A percentile compares a stretch with the other conserved stretches of the same genome.
phyloP scores from a whole-genome alignment of 169 alveolate species.

The Cryptosporidium baileyi region DNA sequence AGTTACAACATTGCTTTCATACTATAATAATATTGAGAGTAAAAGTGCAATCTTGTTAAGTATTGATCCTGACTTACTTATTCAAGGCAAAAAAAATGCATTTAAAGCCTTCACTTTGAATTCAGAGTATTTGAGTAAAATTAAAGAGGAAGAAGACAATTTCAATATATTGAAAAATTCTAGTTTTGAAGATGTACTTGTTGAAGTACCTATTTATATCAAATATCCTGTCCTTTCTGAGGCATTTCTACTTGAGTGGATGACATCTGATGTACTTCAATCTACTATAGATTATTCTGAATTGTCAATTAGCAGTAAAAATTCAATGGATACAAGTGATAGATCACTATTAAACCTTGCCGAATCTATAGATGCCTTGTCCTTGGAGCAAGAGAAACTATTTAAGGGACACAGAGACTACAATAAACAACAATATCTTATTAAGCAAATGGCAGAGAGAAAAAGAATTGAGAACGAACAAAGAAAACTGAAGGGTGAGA shows the following conservation, averaged over 20 bases:
- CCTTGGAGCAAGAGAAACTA: slow-evolving; percentile 82
- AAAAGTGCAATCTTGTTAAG: slow-evolving; percentile 27
- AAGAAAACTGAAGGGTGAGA: slow-evolving; percentile 83
- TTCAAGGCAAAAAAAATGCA: slow-evolving; percentile 70
- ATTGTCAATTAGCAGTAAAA: slow-evolving; percentile 74
- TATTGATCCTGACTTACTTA: slow-evolving; percentile 41
- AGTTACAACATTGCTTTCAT: slow-evolving; percentile 78
- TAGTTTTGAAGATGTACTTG: slow-evolving; percentile 77
- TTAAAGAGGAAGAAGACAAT: slow-evolving; percentile 75
- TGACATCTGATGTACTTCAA: slow-evolving; percentile 74
- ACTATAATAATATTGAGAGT: slow-evolving; percentile 74
- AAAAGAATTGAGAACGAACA: slow-evolving; percentile 84
- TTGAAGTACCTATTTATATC: slow-evolving; percentile 82
- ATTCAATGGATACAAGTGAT: slow-evolving; percentile 72
- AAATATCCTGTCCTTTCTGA: slow-evolving; percentile 82
- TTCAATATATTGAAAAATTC: slow-evolving; percentile 73
- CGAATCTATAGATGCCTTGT: slow-evolving; percentile 79
- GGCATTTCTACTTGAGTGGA: slow-evolving; percentile 80
- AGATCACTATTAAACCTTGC: slow-evolving; percentile 77
- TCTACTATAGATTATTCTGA: slow-evolving; percentile 76
- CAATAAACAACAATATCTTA: slow-evolving; percentile 79
- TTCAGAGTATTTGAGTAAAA: slow-evolving; percentile 73
- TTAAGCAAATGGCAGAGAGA: slow-evolving; percentile 83
- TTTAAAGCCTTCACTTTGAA: slow-evolving; percentile 83
- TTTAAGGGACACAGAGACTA: slow-evolving; percentile 82